Base-by-base conservation (phyloP, 768 basidiomycete genomes). In the Galerina sulciceps region DNA sequence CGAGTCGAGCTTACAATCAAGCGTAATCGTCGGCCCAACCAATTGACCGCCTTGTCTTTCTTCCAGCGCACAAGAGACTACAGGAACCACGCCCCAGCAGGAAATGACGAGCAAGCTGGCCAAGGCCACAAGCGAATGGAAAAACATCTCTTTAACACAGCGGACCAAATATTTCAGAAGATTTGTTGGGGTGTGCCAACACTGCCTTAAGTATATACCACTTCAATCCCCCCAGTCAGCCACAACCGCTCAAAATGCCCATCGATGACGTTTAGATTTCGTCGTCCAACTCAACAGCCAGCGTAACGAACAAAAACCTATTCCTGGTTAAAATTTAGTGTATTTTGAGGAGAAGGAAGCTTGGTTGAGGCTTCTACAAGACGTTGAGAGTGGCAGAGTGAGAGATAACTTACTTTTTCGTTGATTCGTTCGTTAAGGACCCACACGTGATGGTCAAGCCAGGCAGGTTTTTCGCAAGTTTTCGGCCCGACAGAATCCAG, bases 1-100 rank as follows among this genome's bases (percentile, higher is more conserved):
- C 4, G 4, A 4, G 4, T 15, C 14, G n/a, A 47, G 58, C 68
- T 48, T 53, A 65, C 72, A 71, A 45, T 71, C 70, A 9, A 71
- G 61, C 1, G 62, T 63, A 13, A 72, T 65, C 4, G 67, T 65
- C n/a, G 55, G 37, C 31, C 63, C 63, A 22, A 64, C 53, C 11
- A 46, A 43, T 17, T 45, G 38, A 11, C 36, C 55, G 17, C 18
- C 37, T 13, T 51, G 49, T 17, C 36, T 40, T 40, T 51, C 35
- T 14, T 22, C 37, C 11, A 51, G 36, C 3, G 18, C 35, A 18
- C 36, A 34, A 40, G 37, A 51, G 37, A 51, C 13, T 11, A 36
- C 37, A 40, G 26, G 17, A n/a, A 15, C 10, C 3, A 37, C 14
- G 10, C 37, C 13, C 13, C 8, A 23, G 40, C 14, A 8, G 18